Conservation (phyloP, 2,329 filamentous ascomycete genomes). For the Ophiobolus disseminans region DNA sequence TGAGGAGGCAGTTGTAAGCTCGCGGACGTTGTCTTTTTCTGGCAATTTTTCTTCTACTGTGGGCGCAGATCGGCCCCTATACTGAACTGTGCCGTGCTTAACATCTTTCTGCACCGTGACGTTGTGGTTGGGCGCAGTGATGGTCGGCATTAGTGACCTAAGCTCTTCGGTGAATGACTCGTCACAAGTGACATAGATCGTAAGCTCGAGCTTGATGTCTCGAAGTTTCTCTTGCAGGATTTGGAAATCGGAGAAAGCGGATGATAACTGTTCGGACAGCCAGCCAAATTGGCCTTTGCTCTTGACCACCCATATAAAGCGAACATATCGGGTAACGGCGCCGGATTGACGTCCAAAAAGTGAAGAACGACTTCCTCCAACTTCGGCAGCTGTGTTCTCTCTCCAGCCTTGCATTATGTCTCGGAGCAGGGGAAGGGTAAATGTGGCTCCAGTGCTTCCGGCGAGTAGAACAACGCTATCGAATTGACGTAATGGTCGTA, state of each 20-base stretch:
- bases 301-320: constrained; percentile 67
- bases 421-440: constrained; percentile 63
- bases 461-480: constrained; percentile 67
- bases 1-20: constrained; percentile 21
- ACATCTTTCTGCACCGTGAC: neutral
- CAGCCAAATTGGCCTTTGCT: constrained; percentile 60
- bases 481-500: constrained; percentile 64
- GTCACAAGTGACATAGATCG: constrained; percentile 64
- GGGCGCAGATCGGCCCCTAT: constrained; percentile 17
- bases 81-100: constrained; percentile 28
- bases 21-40: constrained; percentile 30
- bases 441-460: constrained; percentile 67
- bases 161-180: constrained; percentile 55
- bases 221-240: constrained; percentile 45
- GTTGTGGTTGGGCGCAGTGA: constrained; percentile 26
- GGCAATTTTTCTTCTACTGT: constrained; percentile 23
- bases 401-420: constrained; percentile 61
- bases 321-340: constrained; percentile 57
- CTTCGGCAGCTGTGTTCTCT: constrained; percentile 30
- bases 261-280: constrained; percentile 60
- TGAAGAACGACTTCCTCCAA: constrained; percentile 4
- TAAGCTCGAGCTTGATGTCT: constrained; percentile 58
- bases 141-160: constrained; percentile 34
- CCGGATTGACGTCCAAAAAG: constrained; percentile 29
- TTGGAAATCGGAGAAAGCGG: constrained; percentile 54